Evolutionary conservation across 306 rosid genomes (phyloP).

Genomic region (Alnus glutinosa): DNA sequence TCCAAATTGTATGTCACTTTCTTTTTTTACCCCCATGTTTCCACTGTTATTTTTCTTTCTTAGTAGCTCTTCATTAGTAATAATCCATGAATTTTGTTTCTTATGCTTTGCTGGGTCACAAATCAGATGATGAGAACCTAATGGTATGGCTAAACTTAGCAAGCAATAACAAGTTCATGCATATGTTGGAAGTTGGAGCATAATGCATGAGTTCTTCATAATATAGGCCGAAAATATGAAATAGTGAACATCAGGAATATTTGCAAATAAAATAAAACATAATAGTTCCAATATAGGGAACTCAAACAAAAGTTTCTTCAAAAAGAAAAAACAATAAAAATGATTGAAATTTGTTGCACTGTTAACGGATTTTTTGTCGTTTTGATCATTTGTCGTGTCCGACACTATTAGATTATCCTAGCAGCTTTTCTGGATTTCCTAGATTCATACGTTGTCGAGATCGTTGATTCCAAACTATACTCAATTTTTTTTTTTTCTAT

Average conservation of each 20-base stretch:
- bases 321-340: background rate
- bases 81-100: background rate
- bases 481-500: background rate
- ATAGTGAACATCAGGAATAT: background rate
- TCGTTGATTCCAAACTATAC: background rate
- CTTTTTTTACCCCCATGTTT: background rate
- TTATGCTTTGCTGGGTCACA: background rate
- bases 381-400: background rate
- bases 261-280: background rate
- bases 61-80: background rate
- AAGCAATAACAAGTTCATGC: background rate
- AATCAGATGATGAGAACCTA: background rate
- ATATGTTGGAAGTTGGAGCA: background rate
- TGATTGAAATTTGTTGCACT: background rate
- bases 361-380: background rate
- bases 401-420: background rate
- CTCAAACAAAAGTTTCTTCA: background rate
- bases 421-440: background rate
- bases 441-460: background rate
- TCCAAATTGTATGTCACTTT: background rate
- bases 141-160: background rate
- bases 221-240: background rate
- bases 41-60: background rate
- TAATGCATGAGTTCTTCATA: background rate
- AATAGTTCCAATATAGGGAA: conserved; percentile 2